Conservation (phyloP, 352 stramenopile genomes). For the Globisporangium spiculum region DNA sequence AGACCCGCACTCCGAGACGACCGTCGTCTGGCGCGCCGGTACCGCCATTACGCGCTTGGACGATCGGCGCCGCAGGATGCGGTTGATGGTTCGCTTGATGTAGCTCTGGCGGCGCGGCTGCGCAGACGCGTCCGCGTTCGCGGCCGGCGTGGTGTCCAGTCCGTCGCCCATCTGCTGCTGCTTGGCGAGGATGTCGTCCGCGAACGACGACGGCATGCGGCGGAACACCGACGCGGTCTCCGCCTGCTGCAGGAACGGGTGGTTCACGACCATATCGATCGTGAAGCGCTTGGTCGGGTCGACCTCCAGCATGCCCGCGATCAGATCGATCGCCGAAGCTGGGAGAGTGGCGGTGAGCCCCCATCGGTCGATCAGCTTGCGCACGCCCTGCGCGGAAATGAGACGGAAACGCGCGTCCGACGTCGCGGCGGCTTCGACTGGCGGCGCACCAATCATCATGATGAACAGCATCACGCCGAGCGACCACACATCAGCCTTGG, state of each 20-base stretch:
- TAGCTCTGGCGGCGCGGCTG: constrained; percentile 10
- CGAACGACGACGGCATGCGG: constrained; percentile 32
- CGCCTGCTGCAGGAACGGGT: constrained; percentile 52
- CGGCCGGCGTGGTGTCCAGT: not conserved
- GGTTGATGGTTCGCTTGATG: constrained; percentile 43
- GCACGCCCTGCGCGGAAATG: constrained; percentile 53
- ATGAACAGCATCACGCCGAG: constrained; percentile 86
- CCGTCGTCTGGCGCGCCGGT: constrained; percentile 15
- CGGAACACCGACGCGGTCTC: constrained; percentile 12
- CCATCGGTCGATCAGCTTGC: constrained; percentile 66
- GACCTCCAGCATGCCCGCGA: constrained; percentile 60
- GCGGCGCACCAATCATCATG: constrained; percentile 68
- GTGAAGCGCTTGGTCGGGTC: constrained; percentile 50
- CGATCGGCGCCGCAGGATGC: constrained; percentile 37
- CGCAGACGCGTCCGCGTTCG: not conserved
- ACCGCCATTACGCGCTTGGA: constrained; percentile 53
- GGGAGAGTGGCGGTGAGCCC: constrained; percentile 57
- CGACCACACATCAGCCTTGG: constrained; percentile 83
- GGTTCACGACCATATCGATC: constrained; percentile 58
- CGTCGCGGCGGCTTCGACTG: constrained; percentile 55
- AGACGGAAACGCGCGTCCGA: constrained; percentile 64
- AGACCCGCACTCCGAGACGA: constrained; percentile 13
- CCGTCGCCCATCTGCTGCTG: constrained; percentile 17
- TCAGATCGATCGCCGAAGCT: constrained; percentile 51
- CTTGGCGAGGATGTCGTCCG: constrained; percentile 17